phyloP scores from a whole-genome alignment of 1,284 basidiomycete species.

The Tranzscheliella williamsii region DNA sequence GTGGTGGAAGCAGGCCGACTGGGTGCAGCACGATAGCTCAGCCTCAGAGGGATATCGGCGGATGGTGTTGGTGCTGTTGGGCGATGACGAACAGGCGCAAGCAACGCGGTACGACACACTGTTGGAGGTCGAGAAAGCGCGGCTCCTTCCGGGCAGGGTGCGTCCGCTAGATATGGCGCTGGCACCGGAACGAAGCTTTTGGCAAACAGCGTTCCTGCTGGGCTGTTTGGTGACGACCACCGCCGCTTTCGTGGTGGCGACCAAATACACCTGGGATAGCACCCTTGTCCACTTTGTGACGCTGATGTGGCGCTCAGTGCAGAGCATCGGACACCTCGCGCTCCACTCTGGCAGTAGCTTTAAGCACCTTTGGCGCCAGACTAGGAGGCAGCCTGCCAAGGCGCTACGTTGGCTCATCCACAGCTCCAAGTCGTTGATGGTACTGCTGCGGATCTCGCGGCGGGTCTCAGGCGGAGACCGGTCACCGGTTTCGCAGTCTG shows the following conservation, averaged over 20 bases:
- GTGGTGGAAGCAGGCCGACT: slow-evolving; percentile 27
- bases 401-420: background rate
- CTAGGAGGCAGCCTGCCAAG: background rate
- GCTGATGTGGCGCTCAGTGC: slow-evolving; percentile 21
- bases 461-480: background rate
- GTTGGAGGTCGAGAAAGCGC: slow-evolving; percentile 6
- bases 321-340: slow-evolving; percentile 20
- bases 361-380: slow-evolving; percentile 20
- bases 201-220: slow-evolving; percentile 18
- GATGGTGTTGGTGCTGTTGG: slow-evolving; percentile 23
- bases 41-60: slow-evolving; percentile 35
- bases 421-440: background rate
- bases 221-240: slow-evolving; percentile 14
- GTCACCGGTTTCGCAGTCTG: background rate
- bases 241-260: slow-evolving; percentile 12
- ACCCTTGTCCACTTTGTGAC: slow-evolving; percentile 20
- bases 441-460: background rate
- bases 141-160: slow-evolving; percentile 24
- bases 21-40: slow-evolving; percentile 29
- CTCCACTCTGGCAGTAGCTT: slow-evolving; percentile 14
- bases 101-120: slow-evolving; percentile 19
- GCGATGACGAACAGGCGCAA: slow-evolving; percentile 10
- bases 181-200: slow-evolving; percentile 6
- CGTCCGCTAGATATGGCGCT: slow-evolving; percentile 22
- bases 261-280: slow-evolving; percentile 21